A percentile compares a stretch with the other conserved stretches of the same genome.
Conservation (phyloP, 176 grass and related monocot species). For the Thalia dealbata region DNA sequence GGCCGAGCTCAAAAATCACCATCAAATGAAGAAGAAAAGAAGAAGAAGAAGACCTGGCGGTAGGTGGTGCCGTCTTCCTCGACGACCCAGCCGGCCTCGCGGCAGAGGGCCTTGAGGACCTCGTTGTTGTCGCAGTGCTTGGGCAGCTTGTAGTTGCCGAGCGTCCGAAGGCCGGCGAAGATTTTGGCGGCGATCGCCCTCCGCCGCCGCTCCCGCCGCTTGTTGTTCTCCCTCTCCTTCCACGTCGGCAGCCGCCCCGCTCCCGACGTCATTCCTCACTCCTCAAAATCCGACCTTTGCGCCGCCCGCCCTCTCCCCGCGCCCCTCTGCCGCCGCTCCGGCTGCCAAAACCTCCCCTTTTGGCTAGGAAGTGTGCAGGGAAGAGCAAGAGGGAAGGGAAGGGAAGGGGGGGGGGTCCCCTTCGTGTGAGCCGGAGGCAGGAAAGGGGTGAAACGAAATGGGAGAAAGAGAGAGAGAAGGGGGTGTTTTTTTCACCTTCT, state of each 20-base stretch:
- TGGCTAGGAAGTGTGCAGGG: not conserved
- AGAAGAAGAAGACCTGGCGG: constrained; percentile 37
- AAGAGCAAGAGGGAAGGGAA: too few relatives aligned
- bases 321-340: not conserved
- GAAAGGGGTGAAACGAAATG: not conserved
- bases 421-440: not conserved
- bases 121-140: constrained; percentile 99
- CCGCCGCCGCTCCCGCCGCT: constrained; percentile 65
- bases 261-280: constrained; percentile 21
- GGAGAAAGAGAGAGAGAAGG: not conserved
- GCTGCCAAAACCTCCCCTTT: constrained; percentile 5
- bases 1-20: not conserved
- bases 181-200: constrained; percentile 92
- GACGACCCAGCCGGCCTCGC: constrained; percentile 83
- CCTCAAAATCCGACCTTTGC: constrained; percentile 1
- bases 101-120: constrained; percentile 91
- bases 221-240: constrained; percentile 99
- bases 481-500: not conserved
- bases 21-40: not conserved
- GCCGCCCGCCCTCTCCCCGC: not conserved
- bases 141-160: constrained; percentile 80
- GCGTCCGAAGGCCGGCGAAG: constrained; percentile 67
- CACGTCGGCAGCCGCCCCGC: constrained; percentile 71
- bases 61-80: constrained; percentile 93
- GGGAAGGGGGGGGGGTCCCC: not conserved